Evolutionary conservation across 805 yeast species (phyloP).

Genomic region (Vanderwaltozyma tropicalis): DNA sequence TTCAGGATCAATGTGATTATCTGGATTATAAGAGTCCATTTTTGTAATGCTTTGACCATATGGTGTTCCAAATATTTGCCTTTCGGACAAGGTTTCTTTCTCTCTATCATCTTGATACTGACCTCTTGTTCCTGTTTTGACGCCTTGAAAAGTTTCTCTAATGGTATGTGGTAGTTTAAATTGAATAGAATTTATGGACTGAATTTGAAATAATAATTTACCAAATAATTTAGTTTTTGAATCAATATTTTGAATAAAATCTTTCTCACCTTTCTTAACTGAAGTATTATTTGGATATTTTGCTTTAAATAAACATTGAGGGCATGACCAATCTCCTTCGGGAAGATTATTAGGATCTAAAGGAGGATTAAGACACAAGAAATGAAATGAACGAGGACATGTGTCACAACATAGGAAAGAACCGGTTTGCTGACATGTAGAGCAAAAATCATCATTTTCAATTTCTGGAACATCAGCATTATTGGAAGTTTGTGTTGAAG

Average conservation of each 20-base stretch:
- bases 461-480: constrained; percentile 26
- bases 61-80: constrained; percentile 39
- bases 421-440: constrained; percentile 86
- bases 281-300: constrained; percentile 23
- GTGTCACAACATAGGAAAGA: constrained; percentile 86
- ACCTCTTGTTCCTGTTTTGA: constrained; percentile 54
- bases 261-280: constrained; percentile 15
- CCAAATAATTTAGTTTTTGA: constrained; percentile 33
- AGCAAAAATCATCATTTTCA: constrained; percentile 77
- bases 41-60: constrained; percentile 27
- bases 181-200: constrained; percentile 53
- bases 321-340: constrained; percentile 84
- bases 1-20: constrained; percentile 49
- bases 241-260: constrained; percentile 8
- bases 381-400: constrained; percentile 88
- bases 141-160: constrained; percentile 64
- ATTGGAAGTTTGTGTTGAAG: constrained; percentile 6
- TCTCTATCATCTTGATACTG: constrained; percentile 58
- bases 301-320: constrained; percentile 49
- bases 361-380: constrained; percentile 87
- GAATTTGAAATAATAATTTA: constrained; percentile 48
- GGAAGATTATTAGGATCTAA: constrained; percentile 64
- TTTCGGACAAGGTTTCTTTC: constrained; percentile 30
- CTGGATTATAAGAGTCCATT: constrained; percentile 39
- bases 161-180: constrained; percentile 58